A percentile compares a stretch with the other conserved stretches of the same genome.
phyloP scores from a whole-genome alignment of 345 rosid species.

The Firmiana major region DNA sequence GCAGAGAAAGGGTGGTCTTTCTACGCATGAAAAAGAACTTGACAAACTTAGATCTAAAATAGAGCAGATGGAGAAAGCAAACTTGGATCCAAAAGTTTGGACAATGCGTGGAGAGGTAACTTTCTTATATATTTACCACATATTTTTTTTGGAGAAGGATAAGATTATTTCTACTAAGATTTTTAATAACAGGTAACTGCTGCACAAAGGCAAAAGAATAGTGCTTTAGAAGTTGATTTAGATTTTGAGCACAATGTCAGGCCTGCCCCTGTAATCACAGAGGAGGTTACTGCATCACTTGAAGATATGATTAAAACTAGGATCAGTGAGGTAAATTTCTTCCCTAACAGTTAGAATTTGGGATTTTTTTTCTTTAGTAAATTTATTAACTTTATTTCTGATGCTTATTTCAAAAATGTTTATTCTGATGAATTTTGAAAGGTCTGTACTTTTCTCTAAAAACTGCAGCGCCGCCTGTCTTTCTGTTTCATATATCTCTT shows the following conservation, averaged over 20 bases:
- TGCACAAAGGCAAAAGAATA: conserved; percentile 79
- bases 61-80: conserved; percentile 77
- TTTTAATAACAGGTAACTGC: conserved; percentile 65
- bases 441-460: not conserved
- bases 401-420: not conserved
- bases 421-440: not conserved
- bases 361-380: not conserved
- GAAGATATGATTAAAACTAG: conserved; percentile 84
- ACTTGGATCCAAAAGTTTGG: conserved; percentile 87
- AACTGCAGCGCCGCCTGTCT: not conserved
- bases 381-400: not conserved
- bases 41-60: conserved; percentile 57
- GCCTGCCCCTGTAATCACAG: conserved; percentile 93
- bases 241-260: conserved; percentile 94
- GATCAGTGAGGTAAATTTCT: conserved; percentile 56
- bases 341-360: not conserved
- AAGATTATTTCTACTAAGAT: not conserved
- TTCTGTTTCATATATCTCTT: not conserved
- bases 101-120: conserved; percentile 99
- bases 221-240: conserved; percentile 88
- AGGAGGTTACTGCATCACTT: conserved; percentile 81
- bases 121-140: not conserved
- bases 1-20: conserved; percentile 53
- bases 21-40: conserved; percentile 76
- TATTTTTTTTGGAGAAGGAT: not conserved